These are phyloP conservation scores for Podila horticola DNA, from an alignment of 192 early-diverging fungal genomes.

Conservation along the genomic window DNA sequence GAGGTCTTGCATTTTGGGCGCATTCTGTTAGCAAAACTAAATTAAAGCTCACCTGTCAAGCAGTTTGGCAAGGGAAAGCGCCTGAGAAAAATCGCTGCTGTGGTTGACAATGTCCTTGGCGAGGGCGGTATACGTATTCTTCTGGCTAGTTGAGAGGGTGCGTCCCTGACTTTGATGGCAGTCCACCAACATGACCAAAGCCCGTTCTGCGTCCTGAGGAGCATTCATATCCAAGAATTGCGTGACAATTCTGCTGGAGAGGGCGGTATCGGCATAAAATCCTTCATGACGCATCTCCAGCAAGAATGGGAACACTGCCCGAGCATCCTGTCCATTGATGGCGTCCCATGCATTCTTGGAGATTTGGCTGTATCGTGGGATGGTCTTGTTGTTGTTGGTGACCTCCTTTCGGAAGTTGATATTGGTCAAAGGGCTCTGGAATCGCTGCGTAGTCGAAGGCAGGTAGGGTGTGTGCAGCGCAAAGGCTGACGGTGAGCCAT, in stretches of 20 bases:
- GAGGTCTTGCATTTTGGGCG: not conserved
- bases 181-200: slow-evolving; percentile 46
- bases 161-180: slow-evolving; percentile 30
- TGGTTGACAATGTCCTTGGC: slow-evolving; percentile 49
- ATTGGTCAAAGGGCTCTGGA: slow-evolving; percentile 5
- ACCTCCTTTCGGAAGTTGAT: not conserved
- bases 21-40: slow-evolving; percentile 1
- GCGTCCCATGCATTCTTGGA: slow-evolving; percentile 41
- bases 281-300: slow-evolving; percentile 46
- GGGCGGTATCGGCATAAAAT: slow-evolving; percentile 30
- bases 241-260: slow-evolving; percentile 34
- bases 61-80: slow-evolving; percentile 37
- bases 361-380: slow-evolving; percentile 19
- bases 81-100: slow-evolving; percentile 42
- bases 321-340: slow-evolving; percentile 39
- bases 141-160: slow-evolving; percentile 22
- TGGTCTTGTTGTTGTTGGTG: not conserved
- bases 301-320: slow-evolving; percentile 25
- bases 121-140: slow-evolving; percentile 27
- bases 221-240: slow-evolving; percentile 38
- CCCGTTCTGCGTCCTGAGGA: slow-evolving; percentile 38
- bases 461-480: not conserved
- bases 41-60: slow-evolving; percentile 30
- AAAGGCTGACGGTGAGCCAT: not conserved
- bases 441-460: not conserved